Conservation (phyloP, 768 basidiomycete species). For the Leucocoprinus birnbaumii region DNA sequence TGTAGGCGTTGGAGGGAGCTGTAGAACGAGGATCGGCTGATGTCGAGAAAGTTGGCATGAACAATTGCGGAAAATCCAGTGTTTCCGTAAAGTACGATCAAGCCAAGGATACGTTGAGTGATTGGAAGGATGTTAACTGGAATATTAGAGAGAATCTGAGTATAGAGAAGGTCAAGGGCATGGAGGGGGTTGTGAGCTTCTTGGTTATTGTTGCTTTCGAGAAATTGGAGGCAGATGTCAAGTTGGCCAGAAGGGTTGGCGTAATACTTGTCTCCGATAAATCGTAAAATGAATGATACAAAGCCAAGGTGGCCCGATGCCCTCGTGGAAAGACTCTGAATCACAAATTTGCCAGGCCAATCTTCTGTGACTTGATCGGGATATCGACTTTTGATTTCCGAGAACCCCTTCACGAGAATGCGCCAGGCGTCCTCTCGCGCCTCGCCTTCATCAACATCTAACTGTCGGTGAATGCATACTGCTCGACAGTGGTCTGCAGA, state of each 20-base stretch:
- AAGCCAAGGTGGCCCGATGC: too few relatives aligned
- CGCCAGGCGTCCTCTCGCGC: too few relatives aligned
- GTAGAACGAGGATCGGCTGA: neutral
- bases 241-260: neutral
- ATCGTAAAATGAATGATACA: too few relatives aligned
- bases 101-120: neutral
- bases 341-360: too few relatives aligned
- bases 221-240: neutral
- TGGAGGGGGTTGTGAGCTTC: neutral
- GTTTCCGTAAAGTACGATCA: neutral
- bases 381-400: too few relatives aligned
- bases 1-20: neutral
- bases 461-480: too few relatives aligned
- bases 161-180: neutral
- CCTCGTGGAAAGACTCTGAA: too few relatives aligned
- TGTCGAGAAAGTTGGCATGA: neutral
- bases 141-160: neutral
- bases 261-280: too few relatives aligned
- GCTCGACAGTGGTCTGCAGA: too few relatives aligned
- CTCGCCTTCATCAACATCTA: too few relatives aligned
- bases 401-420: too few relatives aligned
- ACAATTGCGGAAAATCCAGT: neutral
- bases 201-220: neutral
- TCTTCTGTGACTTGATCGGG: too few relatives aligned
- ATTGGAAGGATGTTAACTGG: neutral